Base-by-base conservation (phyloP, 768 basidiomycete genomes). In the Boletus tylopilopsis region DNA sequence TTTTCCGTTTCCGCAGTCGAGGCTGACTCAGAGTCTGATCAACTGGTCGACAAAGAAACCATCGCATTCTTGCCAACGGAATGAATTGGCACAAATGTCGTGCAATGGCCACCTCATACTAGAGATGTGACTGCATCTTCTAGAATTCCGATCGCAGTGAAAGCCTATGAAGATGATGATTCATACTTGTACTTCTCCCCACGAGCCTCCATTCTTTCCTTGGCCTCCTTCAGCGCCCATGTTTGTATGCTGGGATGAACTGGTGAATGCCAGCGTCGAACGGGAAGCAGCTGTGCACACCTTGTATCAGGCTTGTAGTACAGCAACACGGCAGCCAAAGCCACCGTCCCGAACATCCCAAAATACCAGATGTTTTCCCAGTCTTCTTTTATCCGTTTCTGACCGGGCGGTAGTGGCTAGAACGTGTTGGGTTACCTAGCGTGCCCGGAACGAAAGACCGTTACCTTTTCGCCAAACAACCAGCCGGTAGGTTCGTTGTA, bases 281-380 rank as follows among this genome's bases (percentile, higher is more conserved):
- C 39, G 29, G 41, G 46, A 43, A 10, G 24, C 12, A 22, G 25
- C 2, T 6, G 29, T 5, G 55, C 87, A 52, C 56, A 93, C 93
- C 87, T 92, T 16, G 90, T 93, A 64, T 95, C 90, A 3, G 93
- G 93, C 71, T 94, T 94, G 75, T 93, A 94, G 70, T 91, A 90
- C 22, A 92, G 70, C 65, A 90, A 72, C 27, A 94, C 79, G 10
- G 78, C 68, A 25, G 85, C 88, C 53, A 93, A 71, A 5, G 75
- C 81, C 81, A 96, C 86, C 12, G 82, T 74, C 29, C 94, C 94
- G 62, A 89, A 93, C 89, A 96, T 93, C 27, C 93, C 94, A 53
- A 83, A 66, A 62, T 90, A 90, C 87, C 91, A 96, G 34, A 90
- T 76, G 56, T 78, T 83, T 73, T 96, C 94, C 93, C 93, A 96